Evolutionary conservation across 345 rosid genomes (phyloP), one percentile per base, ranked within the genome.

Genomic region (Linum usitatissimum): DNA sequence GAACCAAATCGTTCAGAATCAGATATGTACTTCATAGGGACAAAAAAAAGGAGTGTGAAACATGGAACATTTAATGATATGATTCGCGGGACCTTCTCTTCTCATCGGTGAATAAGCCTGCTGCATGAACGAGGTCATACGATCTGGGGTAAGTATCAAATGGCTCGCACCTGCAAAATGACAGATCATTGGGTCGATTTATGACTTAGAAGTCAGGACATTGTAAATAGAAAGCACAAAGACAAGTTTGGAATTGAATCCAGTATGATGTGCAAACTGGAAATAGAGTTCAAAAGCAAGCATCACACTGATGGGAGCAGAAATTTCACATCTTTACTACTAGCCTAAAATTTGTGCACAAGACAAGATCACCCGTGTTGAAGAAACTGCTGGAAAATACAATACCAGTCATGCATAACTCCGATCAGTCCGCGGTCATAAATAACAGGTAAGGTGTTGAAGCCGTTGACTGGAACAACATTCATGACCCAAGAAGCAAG

Each of bases 351-450:
- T 34, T 7, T 34, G 38, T 34, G 38, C 38, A 34, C 6, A 34
- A 7, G 38, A 34, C 38, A 34, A 34, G 38, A 3, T 34, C 6
- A 34, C 36, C 36, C 36, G 39, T 19, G 53, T 34, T 34, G 38
- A 34, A 34, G 38, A 34, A 49, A 40, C 15, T 0, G 68, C 15
- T 30, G 53, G 21, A 68, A 63, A 57, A 45, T 45, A 45, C 10
- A 51, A 65, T 83, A 83, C 92, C 89, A 86, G 75, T 86, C 89
- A 40, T 86, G 89, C 84, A 83, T 71, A 54, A 79, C 81, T 38
- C 87, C 87, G 17, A 83, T 45, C 57, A 86, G 81, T 40, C 92
- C 85, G 0, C 83, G 85, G 68, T 86, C 88, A 48, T 83, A 86
- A 9, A 86, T 77, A 69, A 86, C 85, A 49, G 88, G 84, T 68